These are phyloP conservation scores for Penicillium bovifimosum DNA, from an alignment of 495 filamentous ascomycete species.

Conservation along the genomic window DNA sequence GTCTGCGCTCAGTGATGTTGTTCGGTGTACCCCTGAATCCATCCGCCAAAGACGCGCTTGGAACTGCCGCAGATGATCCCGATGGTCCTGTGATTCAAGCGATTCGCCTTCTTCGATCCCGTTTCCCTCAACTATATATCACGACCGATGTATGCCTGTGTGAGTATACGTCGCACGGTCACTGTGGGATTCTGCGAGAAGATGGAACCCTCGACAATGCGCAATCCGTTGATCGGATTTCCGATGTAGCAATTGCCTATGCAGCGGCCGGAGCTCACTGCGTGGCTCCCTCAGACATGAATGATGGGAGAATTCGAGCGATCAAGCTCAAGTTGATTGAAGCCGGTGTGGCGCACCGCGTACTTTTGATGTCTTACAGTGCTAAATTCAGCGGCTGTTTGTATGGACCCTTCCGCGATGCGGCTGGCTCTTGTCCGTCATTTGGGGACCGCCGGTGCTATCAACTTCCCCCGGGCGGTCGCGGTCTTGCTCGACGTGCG, in stretches of 20 bases:
- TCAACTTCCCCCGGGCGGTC: constrained; percentile 85
- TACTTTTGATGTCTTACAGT: constrained; percentile 92
- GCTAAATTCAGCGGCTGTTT: constrained; percentile 96
- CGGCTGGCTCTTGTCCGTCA: constrained; percentile 83
- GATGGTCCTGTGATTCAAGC: constrained; percentile 82
- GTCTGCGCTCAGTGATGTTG: constrained; percentile 85
- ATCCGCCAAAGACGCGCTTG: constrained; percentile 80
- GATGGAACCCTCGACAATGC: constrained; percentile 90
- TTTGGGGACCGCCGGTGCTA: constrained; percentile 97
- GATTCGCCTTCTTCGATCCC: constrained; percentile 73
- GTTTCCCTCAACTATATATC: constrained; percentile 86
- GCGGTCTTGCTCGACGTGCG: constrained; percentile 88
- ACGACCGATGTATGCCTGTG: constrained; percentile 92
- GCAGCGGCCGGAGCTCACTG: constrained; percentile 92
- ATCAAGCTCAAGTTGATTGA: constrained; percentile 97
- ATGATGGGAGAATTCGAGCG: constrained; percentile 90
- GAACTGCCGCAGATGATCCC: constrained; percentile 90
- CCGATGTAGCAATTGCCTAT: constrained; percentile 88
- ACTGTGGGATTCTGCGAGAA: constrained; percentile 90
- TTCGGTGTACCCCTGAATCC: constrained; percentile 86
- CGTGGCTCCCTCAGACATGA: constrained; percentile 97
- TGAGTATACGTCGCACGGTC: constrained; percentile 98
- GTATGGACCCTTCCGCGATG: constrained; percentile 96
- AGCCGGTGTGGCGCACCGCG: constrained; percentile 79
- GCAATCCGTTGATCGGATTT: constrained; percentile 86